Conservation (phyloP, 108 stramenopile species). For the Nannochloropsis oceanica region DNA sequence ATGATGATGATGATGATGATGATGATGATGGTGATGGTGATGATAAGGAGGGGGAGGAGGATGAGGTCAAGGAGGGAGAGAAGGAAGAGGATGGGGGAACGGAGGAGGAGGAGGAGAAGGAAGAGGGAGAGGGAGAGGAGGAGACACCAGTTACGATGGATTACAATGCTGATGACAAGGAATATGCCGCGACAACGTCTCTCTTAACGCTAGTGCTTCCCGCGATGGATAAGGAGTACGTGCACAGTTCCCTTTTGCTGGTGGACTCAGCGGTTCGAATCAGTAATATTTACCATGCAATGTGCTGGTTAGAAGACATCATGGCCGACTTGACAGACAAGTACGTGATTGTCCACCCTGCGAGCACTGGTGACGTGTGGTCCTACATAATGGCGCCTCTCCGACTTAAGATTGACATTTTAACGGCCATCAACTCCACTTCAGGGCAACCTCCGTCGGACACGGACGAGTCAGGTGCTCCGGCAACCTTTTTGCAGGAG, state of each 20-base stretch:
- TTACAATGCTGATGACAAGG: neutral
- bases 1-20: too few relatives aligned
- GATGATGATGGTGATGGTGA: too few relatives aligned
- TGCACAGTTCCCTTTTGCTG: neutral
- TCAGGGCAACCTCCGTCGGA: neutral
- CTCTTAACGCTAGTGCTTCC: neutral
- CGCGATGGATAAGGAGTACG: neutral
- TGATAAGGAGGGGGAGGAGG: too few relatives aligned
- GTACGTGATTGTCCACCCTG: neutral
- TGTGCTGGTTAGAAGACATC: neutral
- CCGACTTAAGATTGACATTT: neutral
- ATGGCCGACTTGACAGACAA: neutral
- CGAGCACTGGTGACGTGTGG: neutral
- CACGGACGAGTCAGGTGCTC: neutral
- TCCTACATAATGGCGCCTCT: neutral
- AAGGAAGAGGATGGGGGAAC: too few relatives aligned
- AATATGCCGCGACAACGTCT: neutral
- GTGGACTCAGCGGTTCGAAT: neutral
- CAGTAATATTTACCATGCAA: neutral
- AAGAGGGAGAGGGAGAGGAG: neutral
- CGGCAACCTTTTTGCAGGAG: neutral
- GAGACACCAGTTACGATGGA: neutral
- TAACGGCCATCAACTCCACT: neutral
- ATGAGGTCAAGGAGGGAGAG: too few relatives aligned
- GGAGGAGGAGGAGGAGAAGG: neutral